Evolutionary conservation across 1,139 yeast genomes (phyloP).

Genomic region (Saccharomyces pastorianus): DNA sequence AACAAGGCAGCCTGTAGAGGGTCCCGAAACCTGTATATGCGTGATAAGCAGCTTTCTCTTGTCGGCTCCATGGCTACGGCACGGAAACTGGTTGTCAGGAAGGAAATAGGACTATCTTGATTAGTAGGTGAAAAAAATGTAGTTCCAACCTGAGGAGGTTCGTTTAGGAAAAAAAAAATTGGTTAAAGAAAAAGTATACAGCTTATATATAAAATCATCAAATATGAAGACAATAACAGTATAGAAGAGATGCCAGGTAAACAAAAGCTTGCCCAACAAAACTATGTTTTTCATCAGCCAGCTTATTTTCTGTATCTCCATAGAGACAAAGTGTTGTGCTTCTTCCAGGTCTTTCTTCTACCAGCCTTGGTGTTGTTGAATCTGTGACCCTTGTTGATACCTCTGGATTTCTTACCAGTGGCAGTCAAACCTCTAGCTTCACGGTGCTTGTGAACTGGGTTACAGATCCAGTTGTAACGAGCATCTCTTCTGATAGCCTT

Average conservation of each 20-base stretch:
- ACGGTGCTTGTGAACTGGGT: constrained; percentile 99
- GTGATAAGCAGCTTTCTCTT: too few relatives aligned
- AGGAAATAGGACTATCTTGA: too few relatives aligned
- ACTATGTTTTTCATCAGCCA: constrained; percentile 5
- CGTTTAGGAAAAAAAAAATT: too few relatives aligned
- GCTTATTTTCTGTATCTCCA: constrained; percentile 98
- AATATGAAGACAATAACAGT: too few relatives aligned
- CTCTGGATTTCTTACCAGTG: constrained; percentile 98
- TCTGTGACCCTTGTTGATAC: constrained; percentile 99
- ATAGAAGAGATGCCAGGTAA: neutral
- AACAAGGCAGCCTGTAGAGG: too few relatives aligned
- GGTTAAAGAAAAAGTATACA: too few relatives aligned
- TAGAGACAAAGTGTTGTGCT: constrained; percentile 95
- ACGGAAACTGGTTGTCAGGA: too few relatives aligned
- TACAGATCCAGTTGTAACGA: constrained; percentile 98
- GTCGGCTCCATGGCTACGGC: too few relatives aligned
- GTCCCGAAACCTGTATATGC: too few relatives aligned
- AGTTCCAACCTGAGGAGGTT: too few relatives aligned
- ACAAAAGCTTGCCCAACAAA: neutral
- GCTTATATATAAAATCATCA: too few relatives aligned
- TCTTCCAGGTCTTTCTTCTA: constrained; percentile 99
- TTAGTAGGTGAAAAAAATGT: too few relatives aligned
- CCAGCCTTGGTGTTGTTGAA: constrained; percentile 97
- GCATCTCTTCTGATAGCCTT: constrained; percentile 98
- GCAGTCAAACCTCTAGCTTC: constrained; percentile 98